Evolutionary conservation across 306 rosid species (phyloP).

Genomic region (Glycine latifolia): DNA sequence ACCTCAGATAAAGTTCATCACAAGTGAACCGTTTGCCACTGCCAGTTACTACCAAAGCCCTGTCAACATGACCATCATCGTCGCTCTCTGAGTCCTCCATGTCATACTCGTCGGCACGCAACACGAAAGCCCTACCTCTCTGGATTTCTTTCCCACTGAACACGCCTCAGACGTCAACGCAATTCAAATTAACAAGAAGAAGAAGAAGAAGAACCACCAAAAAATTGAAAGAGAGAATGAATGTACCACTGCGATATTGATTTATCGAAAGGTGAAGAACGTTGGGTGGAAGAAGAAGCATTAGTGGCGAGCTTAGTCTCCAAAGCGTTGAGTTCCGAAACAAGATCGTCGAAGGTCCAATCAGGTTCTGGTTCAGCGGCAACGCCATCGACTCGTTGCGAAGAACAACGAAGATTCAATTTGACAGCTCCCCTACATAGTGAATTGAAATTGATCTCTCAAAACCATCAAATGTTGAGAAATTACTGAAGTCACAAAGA

Average conservation of each 20-base stretch:
- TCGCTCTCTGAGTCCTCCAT: constrained; percentile 55
- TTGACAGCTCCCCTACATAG: constrained; percentile 64
- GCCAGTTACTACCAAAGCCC: constrained; percentile 41
- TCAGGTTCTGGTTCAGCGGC: constrained; percentile 75
- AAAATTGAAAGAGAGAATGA: constrained; percentile 4
- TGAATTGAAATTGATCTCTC: not conserved
- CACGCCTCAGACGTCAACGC: constrained; percentile 22
- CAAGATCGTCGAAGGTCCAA: constrained; percentile 73
- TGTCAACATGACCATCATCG: constrained; percentile 57
- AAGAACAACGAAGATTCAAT: constrained; percentile 60
- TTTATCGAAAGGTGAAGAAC: constrained; percentile 52
- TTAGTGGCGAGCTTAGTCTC: constrained; percentile 57
- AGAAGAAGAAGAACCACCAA: not conserved
- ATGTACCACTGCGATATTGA: constrained; percentile 53
- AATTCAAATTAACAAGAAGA: constrained; percentile 21
- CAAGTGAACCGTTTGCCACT: constrained; percentile 59
- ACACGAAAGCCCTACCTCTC: constrained; percentile 60
- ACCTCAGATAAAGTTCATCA: constrained; percentile 73
- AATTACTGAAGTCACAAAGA: not conserved
- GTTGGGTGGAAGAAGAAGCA: constrained; percentile 51
- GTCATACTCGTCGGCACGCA: constrained; percentile 70
- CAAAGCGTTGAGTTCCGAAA: constrained; percentile 70
- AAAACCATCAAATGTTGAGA: not conserved
- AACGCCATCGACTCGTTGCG: constrained; percentile 55
- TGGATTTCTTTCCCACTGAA: constrained; percentile 43